Percentiles rank a stretch among this genome's conserved stretches.
phyloP scores from a whole-genome alignment of 179 eudicot genomes.

The Silene coronaria region DNA sequence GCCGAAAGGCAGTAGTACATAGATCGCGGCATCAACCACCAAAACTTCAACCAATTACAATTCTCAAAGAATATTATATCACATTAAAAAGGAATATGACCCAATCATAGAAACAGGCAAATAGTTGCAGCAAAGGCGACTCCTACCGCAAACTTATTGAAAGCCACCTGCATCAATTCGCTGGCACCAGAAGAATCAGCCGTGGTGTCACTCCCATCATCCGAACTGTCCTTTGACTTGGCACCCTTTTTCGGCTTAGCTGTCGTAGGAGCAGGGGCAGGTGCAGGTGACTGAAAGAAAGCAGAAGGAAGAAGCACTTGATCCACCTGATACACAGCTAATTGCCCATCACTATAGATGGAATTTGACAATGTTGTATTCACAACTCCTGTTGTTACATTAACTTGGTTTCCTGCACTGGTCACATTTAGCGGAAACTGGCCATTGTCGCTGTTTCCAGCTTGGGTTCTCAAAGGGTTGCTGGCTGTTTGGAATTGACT shows the following conservation, averaged over 20 bases:
- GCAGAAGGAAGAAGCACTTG: constrained; percentile 71
- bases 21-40: constrained; percentile 21
- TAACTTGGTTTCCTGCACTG: constrained; percentile 67
- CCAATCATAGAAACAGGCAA: constrained; percentile 23
- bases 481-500: constrained; percentile 73
- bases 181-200: constrained; percentile 38
- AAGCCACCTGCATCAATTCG: constrained; percentile 20
- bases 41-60: constrained; percentile 28
- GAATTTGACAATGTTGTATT: constrained; percentile 60
- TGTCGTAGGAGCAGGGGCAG: constrained; percentile 55
- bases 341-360: constrained; percentile 52
- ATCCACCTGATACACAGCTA: constrained; percentile 88
- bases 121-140: constrained; percentile 19
- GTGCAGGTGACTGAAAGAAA: constrained; percentile 52
- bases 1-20: constrained; percentile 15
- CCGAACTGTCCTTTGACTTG: constrained; percentile 26
- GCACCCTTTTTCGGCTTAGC: constrained; percentile 42
- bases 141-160: constrained; percentile 22
- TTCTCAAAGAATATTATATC: constrained; percentile 15
- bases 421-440: constrained; percentile 77
- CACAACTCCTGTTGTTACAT: constrained; percentile 66
- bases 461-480: constrained; percentile 84
- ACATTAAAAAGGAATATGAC: background rate
- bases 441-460: constrained; percentile 49
- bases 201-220: constrained; percentile 25